Conservation (phyloP, 805 yeast genomes). For the Zygoascus flipseniorum region DNA sequence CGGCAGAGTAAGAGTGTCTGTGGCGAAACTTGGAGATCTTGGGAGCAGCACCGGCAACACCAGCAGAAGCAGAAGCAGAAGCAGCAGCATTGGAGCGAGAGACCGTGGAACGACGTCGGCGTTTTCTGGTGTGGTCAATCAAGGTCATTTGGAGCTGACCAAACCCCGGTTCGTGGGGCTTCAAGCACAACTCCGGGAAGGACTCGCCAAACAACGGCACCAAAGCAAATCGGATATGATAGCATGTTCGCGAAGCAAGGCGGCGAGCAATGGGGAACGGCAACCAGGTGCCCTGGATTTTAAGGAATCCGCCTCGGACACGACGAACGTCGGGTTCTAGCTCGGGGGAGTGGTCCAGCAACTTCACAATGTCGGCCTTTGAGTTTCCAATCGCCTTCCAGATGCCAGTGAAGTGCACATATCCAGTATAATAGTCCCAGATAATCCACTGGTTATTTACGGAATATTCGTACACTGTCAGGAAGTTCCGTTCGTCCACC, state of each 20-base stretch:
- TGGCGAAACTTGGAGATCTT: neutral
- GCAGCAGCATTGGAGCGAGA: neutral
- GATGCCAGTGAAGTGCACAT: conserved; percentile 78
- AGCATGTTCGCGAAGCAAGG: conserved; percentile 69
- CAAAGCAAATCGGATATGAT: conserved; percentile 62
- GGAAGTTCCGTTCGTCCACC: conserved; percentile 59
- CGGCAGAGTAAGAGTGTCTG: conserved; percentile 9
- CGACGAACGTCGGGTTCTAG: conserved; percentile 56
- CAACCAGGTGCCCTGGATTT: conserved; percentile 93
- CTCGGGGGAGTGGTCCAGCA: conserved; percentile 56
- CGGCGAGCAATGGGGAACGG: conserved; percentile 60
- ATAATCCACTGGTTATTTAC: conserved; percentile 66
- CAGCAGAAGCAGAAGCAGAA: neutral
- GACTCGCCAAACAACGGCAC: conserved; percentile 71
- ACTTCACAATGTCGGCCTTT: conserved; percentile 70
- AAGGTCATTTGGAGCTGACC: conserved; percentile 44
- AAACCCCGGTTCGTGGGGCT: conserved; percentile 53
- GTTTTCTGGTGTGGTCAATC: conserved; percentile 13
- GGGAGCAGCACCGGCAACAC: neutral
- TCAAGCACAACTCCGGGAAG: conserved; percentile 54
- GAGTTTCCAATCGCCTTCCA: conserved; percentile 69
- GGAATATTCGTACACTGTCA: conserved; percentile 65
- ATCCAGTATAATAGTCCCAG: conserved; percentile 81
- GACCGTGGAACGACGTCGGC: conserved; percentile 12
- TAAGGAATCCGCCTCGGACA: conserved; percentile 82